A percentile compares a stretch with the other conserved stretches of the same genome.
phyloP scores from a whole-genome alignment of 1,139 yeast species.

The Saccharomyces pastorianus region DNA sequence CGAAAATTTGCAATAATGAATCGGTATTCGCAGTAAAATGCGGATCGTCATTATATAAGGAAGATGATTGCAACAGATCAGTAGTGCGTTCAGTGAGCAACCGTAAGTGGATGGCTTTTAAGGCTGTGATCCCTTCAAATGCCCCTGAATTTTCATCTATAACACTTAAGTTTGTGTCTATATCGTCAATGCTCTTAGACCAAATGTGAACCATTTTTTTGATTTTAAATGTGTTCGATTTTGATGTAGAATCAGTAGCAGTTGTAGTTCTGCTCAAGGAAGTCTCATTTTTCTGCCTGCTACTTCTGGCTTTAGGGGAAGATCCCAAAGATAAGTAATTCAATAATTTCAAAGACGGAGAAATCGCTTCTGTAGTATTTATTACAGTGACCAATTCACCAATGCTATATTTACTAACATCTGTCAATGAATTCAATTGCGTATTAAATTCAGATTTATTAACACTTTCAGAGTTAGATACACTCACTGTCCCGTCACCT shows the following conservation, averaged over 20 bases:
- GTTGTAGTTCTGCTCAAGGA: constrained; percentile 15
- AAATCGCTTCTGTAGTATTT: constrained; percentile 24
- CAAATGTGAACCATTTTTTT: constrained; percentile 15
- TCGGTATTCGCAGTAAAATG: constrained; percentile 35
- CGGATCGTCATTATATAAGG: constrained; percentile 31
- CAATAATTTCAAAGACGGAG: constrained; percentile 23
- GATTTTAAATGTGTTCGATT: constrained; percentile 12
- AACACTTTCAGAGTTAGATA: constrained; percentile 31
- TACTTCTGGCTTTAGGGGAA: neutral
- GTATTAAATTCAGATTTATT: neutral
- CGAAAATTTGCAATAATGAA: constrained; percentile 45
- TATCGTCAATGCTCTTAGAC: constrained; percentile 14
- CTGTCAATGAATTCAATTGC: constrained; percentile 21
- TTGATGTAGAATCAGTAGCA: constrained; percentile 14
- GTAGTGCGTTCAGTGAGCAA: constrained; percentile 61
- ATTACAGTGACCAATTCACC: constrained; percentile 17
- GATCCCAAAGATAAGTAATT: constrained; percentile 21
- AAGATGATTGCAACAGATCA: constrained; percentile 57
- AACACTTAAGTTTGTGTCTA: constrained; percentile 12
- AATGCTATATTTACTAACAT: constrained; percentile 24
- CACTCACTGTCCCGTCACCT: constrained; percentile 30
- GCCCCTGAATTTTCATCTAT: constrained; percentile 19
- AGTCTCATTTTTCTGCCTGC: constrained; percentile 5
- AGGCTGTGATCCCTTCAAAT: constrained; percentile 29
- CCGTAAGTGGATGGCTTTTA: constrained; percentile 50